Evolutionary conservation across 78 protist species (phyloP).

Genomic region (Paulinella micropora): DNA sequence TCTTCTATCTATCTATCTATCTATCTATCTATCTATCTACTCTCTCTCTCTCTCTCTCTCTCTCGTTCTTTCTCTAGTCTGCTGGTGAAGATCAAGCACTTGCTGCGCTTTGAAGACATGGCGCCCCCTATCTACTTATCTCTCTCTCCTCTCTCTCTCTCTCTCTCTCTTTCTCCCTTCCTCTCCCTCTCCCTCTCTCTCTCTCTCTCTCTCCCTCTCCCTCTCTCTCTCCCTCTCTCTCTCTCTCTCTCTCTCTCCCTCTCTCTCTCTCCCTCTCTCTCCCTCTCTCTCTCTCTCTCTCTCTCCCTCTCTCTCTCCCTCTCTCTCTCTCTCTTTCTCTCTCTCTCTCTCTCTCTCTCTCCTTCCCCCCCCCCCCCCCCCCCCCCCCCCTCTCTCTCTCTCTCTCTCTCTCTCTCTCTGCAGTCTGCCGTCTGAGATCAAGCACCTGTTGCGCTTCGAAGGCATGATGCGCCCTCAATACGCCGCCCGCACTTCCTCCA

Average conservation of each 20-base stretch:
- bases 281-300: neutral
- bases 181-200: neutral
- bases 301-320: neutral
- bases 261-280: neutral
- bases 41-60: too few species aligned
- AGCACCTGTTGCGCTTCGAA: too few species aligned
- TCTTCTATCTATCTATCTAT: too few species aligned
- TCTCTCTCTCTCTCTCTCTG: neutral
- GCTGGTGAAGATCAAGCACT: too few species aligned
- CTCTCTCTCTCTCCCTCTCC: neutral
- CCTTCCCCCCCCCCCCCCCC: neutral
- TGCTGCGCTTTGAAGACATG: too few species aligned
- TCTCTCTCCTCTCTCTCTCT: neutral
- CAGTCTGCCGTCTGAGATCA: too few species aligned
- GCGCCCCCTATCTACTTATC: neutral
- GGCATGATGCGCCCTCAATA: too few species aligned
- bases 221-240: neutral
- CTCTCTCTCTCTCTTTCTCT: neutral
- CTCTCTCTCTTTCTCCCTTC: neutral
- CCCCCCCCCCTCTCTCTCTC: neutral
- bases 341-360: neutral
- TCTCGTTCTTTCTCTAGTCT: too few species aligned
- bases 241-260: neutral
- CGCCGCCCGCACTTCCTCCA: too few species aligned
- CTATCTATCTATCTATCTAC: too few species aligned